These are phyloP conservation scores for Aspergillus cavernicola DNA, from an alignment of 495 filamentous ascomycete species.

Conservation along the genomic window DNA sequence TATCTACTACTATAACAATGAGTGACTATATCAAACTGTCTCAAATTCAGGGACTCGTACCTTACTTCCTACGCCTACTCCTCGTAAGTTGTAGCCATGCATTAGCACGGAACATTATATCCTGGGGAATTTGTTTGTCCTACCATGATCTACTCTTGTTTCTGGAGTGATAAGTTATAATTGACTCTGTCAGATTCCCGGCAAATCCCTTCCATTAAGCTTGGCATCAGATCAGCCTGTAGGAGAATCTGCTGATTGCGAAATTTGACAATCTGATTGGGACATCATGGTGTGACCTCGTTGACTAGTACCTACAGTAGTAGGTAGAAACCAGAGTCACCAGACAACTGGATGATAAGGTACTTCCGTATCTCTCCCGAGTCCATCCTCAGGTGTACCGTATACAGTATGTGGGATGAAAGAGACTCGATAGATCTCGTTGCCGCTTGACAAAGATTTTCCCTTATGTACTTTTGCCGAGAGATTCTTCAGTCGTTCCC, in stretches of 20 bases:
- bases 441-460: neutral
- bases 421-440: neutral
- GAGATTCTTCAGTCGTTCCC: too few relatives aligned
- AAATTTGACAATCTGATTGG: conserved; percentile 8
- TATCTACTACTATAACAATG: too few relatives aligned
- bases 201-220: conserved; percentile 8
- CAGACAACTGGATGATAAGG: neutral
- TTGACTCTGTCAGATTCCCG: conserved; percentile 18
- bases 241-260: conserved; percentile 1
- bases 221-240: conserved; percentile 17
- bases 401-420: neutral
- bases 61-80: neutral
- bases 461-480: neutral
- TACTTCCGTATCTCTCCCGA: too few relatives aligned
- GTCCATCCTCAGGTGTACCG: neutral
- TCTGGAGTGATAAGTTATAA: neutral
- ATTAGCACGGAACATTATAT: conserved; percentile 7
- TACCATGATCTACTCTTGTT: neutral
- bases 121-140: neutral
- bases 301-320: too few relatives aligned
- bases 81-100: neutral
- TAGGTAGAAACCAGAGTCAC: too few relatives aligned
- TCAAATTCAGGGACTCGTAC: neutral
- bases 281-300: neutral
- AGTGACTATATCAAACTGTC: neutral